These are phyloP conservation scores for Powellomyces hirtus DNA, from an alignment of 192 early-diverging fungal species.

Conservation along the genomic window DNA sequence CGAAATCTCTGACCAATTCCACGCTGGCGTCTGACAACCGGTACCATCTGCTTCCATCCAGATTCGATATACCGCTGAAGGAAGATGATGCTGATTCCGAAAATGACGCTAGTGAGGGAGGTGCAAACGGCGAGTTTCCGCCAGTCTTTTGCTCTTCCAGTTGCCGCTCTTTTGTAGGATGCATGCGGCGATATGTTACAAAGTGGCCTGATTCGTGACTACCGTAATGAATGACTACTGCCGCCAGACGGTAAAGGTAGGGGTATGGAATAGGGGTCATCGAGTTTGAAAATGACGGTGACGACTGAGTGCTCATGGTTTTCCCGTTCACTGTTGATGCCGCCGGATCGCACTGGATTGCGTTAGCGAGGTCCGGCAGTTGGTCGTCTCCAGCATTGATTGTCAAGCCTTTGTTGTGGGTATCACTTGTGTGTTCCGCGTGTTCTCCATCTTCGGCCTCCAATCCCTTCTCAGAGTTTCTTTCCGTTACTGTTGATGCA, in stretches of 20 bases:
- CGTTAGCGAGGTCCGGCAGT: too few species aligned
- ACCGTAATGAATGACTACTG: conserved; percentile 84
- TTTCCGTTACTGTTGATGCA: too few species aligned
- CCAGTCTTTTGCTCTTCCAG: too few species aligned
- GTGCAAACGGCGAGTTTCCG: neutral
- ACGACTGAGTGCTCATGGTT: neutral
- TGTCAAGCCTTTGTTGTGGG: too few species aligned
- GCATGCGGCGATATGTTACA: conserved; percentile 70
- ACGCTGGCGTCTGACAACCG: conserved; percentile 60
- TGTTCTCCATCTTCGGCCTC: too few species aligned
- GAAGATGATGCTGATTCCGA: neutral
- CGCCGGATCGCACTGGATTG: too few species aligned
- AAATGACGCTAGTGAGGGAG: neutral
- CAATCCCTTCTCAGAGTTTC: too few species aligned
- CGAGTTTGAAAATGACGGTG: neutral
- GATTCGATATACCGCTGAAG: neutral
- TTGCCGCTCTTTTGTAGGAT: neutral
- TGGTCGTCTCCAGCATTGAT: too few species aligned
- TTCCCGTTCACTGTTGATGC: neutral
- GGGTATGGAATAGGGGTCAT: conserved; percentile 10
- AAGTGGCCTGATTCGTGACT: conserved; percentile 89
- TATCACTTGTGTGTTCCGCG: too few species aligned
- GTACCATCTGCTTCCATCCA: conserved; percentile 49
- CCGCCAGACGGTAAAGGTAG: conserved; percentile 65
- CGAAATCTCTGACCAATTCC: conserved; percentile 41